These are phyloP conservation scores for Thermomyces lanuginosus DNA, from an alignment of 2,329 filamentous ascomycete genomes.

Conservation along the genomic window DNA sequence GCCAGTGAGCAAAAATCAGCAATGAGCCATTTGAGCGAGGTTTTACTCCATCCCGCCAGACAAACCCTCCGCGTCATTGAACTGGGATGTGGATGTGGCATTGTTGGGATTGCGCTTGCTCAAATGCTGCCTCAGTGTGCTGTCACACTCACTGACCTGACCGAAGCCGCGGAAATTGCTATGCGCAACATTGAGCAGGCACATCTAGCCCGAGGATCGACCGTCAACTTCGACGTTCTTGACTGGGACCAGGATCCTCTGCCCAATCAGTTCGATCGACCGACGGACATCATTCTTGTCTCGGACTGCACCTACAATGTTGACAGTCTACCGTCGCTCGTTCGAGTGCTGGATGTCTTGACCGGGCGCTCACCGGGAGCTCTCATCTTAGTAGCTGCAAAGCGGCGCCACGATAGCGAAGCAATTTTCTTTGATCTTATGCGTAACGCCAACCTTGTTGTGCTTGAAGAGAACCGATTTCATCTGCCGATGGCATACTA, in stretches of 20 bases:
- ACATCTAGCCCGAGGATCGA: slow-evolving; percentile 27
- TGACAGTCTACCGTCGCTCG: slow-evolving; percentile 47
- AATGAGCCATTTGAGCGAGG: slow-evolving; percentile 7
- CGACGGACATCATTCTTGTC: slow-evolving; percentile 45
- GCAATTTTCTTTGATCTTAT: slow-evolving; percentile 49
- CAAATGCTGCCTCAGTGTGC: slow-evolving; percentile 35
- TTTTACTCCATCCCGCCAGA: slow-evolving; percentile 13
- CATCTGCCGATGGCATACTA: slow-evolving; percentile 17
- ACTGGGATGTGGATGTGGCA: slow-evolving; percentile 51
- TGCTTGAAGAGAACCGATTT: slow-evolving; percentile 17
- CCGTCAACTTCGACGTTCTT: slow-evolving; percentile 35
- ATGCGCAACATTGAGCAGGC: slow-evolving; percentile 37
- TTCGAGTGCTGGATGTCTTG: slow-evolving; percentile 39
- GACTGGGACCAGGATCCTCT: slow-evolving; percentile 47
- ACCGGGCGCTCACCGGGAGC: slow-evolving; percentile 33
- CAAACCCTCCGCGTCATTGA: slow-evolving; percentile 40
- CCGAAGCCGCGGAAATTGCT: slow-evolving; percentile 46
- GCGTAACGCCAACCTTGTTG: slow-evolving; percentile 20
- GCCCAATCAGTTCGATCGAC: slow-evolving; percentile 17
- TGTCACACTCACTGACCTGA: slow-evolving; percentile 48
- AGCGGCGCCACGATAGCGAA: slow-evolving; percentile 51
- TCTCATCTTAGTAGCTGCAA: slow-evolving; percentile 45
- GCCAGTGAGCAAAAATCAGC: slow-evolving; percentile 12
- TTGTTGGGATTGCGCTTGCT: slow-evolving; percentile 49
- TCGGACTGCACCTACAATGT: slow-evolving; percentile 61